Base-by-base conservation (phyloP, 2,329 filamentous ascomycete genomes). In the Aschersonia sp. region DNA sequence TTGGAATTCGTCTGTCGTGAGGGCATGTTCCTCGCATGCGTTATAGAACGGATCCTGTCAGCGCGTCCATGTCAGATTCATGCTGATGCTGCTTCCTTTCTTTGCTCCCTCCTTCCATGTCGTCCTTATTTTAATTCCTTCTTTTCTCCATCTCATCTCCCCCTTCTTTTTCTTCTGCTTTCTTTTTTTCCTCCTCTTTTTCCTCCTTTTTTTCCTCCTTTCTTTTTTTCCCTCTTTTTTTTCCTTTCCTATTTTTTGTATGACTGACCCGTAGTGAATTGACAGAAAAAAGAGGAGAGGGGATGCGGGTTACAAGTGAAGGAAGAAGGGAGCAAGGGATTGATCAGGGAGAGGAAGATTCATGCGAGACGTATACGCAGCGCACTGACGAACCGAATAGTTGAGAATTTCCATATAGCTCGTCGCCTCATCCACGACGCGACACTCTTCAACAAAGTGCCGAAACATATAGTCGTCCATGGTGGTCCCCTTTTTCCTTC, bases 401-500 rank as follows among this genome's bases (percentile, higher is more conserved):
- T 79, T 79, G 55, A 76, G 68, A 39, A 79, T 74, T 58, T 79
- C 73, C 30, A 79, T 53, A 57, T 76, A 80, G 52, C 64, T 69
- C 14, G 75, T 79, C 47, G 61, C 62, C 59, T 80, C 76, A 4
- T 60, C 51, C 44, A 78, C 71, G 33, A 66, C 63, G 29, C 61
- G 66, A 57, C 73, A 78, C 43, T 67, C 59, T 8, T 64, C 56
- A 49, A 79, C 65, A 55, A 71, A 68, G 33, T 60, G 54, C 51
- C 65, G 63, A 54, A 79, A 79, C 61, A 78, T 69, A 57, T 76
- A 79, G 54, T 79, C 72, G 58, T 79, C 76, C 76, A 79, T 79
- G 30, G 50, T 58, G 48, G 45, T 37, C 22, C 22, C 22, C 22
- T 4, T 4, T 22, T 22, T 22, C 4, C 3, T 22, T 22, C 4